Base-by-base conservation (phyloP, 2,329 filamentous ascomycete genomes). In the Monosporascus sp. region DNA sequence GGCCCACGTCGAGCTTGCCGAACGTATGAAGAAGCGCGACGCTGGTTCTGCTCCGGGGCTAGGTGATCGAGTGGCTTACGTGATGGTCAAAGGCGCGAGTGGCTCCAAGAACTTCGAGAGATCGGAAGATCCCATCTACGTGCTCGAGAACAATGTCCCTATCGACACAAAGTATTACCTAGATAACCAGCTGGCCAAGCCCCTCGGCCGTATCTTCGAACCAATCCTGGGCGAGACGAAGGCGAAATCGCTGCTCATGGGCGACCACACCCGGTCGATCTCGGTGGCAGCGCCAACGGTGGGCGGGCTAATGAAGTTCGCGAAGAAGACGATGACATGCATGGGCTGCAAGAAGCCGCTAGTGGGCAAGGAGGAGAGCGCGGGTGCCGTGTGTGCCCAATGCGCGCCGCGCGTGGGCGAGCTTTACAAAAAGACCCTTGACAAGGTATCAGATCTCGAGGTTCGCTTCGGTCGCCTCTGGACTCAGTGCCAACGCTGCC, bases 271-370 rank as follows among this genome's bases (percentile, higher is more conserved):
- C 8, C 88, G 94, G n/a, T 84, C 89, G 48, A 96, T 99, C 60
- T 89, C 91, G 1, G 91, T 97, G 24, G 92, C 93, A 3, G 94
- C 91, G 20, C 93, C 95, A 0, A 89, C 88, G 0, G 83, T 96
- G 57, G 94, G 94, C 53, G 94, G 94, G 0, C 77, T 99, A 58
- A 99, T 99, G 94, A 97, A 96, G 74, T 99, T 97, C 68, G 83
- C 94, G 37, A 97, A 96, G 76, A 97, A 96, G 77, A 99, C 94
- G 3, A 86, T 92, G 74, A 97, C 94, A 0, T 99, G 94, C 71
- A 96, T 99, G 88, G 94, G 92, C 3, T 99, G 94, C 83, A 99
- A 97, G 81, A 97, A 97, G 72, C 94, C 94, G 3, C 79, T 99
- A 49, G 85, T 83, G 7, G 85, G 84, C 55, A 88, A 89, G 61